These are phyloP conservation scores for Suhomyces prunicola DNA, from an alignment of 805 yeast species.

Conservation along the genomic window DNA sequence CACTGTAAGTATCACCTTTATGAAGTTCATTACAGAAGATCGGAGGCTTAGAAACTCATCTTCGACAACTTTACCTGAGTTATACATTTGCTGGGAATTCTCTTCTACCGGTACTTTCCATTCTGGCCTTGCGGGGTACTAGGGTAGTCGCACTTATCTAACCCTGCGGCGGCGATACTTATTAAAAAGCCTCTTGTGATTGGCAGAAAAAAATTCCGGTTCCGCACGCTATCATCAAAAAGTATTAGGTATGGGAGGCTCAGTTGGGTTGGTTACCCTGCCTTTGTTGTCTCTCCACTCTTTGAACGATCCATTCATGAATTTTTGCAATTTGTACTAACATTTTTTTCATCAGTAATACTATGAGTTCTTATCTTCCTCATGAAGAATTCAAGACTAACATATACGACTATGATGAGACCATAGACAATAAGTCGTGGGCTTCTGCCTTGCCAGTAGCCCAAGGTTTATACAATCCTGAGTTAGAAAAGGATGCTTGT, in stretches of 20 bases:
- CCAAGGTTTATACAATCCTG: conserved; percentile 92
- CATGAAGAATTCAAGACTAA: conserved; percentile 37
- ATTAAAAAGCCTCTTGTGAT: neutral
- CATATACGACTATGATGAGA: conserved; percentile 68
- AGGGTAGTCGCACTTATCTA: neutral
- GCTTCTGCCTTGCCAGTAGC: conserved; percentile 82
- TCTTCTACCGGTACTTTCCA: neutral
- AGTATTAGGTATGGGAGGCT: neutral
- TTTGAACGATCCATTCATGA: neutral
- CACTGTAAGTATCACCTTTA: neutral
- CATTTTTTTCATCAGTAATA: conserved; percentile 1
- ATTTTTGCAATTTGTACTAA: neutral
- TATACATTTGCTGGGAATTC: too few relatives aligned
- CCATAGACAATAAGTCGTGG: conserved; percentile 83
- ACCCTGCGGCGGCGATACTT: conserved; percentile 2
- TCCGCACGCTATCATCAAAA: neutral
- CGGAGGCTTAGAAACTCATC: neutral
- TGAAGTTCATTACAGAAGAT: neutral
- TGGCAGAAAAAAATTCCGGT: neutral
- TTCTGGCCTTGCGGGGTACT: neutral
- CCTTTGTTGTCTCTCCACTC: neutral
- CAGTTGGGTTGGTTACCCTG: neutral
- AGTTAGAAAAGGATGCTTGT: conserved; percentile 92
- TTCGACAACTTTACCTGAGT: neutral
- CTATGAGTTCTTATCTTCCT: conserved; percentile 36